A percentile compares a stretch with the other conserved stretches of the same genome.
phyloP scores from a whole-genome alignment of 192 early-diverging fungal genomes.

The Backusella tuberculispora region DNA sequence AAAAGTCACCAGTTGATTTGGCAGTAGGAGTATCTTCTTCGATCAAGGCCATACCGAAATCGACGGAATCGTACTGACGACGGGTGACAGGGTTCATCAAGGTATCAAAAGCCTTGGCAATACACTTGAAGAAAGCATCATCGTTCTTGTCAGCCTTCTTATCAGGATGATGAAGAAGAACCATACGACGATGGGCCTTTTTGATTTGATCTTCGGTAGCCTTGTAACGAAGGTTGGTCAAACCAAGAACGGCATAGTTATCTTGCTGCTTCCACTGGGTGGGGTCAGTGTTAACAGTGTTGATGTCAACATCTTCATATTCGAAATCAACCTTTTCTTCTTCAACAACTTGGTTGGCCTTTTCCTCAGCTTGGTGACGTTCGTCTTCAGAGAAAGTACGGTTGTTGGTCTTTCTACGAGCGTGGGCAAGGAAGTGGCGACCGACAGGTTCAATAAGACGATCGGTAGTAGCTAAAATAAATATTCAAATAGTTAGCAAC shows the following conservation, averaged over 20 bases:
- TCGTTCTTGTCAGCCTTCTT: slow-evolving; percentile 93
- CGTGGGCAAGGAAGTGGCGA: slow-evolving; percentile 61
- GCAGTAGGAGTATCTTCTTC: slow-evolving; percentile 62
- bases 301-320: slow-evolving; percentile 82
- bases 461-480: slow-evolving; percentile 30
- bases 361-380: slow-evolving; percentile 49
- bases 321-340: slow-evolving; percentile 69
- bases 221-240: slow-evolving; percentile 84
- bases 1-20: slow-evolving; percentile 87
- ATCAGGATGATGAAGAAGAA: slow-evolving; percentile 98
- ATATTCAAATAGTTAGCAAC: background rate
- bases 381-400: slow-evolving; percentile 67
- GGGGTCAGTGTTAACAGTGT: slow-evolving; percentile 82
- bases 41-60: slow-evolving; percentile 76
- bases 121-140: slow-evolving; percentile 99
- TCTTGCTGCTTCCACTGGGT: slow-evolving; percentile 97
- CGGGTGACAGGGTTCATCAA: slow-evolving; percentile 89
- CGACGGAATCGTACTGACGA: slow-evolving; percentile 95
- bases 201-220: slow-evolving; percentile 96
- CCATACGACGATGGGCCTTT: slow-evolving; percentile 78
- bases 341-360: slow-evolving; percentile 43
- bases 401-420: slow-evolving; percentile 62
- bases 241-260: slow-evolving; percentile 94
- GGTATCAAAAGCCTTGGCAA: slow-evolving; percentile 87
- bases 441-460: slow-evolving; percentile 61